phyloP scores from a whole-genome alignment of 805 yeast genomes.

The Pichia cabralensis region DNA sequence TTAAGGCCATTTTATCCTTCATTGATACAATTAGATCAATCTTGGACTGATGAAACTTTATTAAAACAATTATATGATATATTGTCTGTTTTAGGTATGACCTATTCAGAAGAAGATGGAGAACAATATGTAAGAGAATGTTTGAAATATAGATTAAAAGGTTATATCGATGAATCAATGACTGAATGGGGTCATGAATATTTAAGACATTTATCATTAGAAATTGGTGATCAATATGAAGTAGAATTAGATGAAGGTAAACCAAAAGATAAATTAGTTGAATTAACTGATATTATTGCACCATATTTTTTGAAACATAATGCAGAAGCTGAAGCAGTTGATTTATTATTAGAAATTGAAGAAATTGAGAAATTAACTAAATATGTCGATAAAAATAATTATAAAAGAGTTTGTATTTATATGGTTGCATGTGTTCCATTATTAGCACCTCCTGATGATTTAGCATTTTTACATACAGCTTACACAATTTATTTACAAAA shows the following conservation, averaged over 20 bases:
- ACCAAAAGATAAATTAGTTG: constrained; percentile 32
- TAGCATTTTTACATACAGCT: constrained; percentile 78
- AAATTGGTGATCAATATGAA: constrained; percentile 82
- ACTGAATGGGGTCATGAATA: constrained; percentile 98
- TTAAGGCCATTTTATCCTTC: constrained; percentile 75
- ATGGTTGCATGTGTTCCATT: constrained; percentile 95
- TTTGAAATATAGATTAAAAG: constrained; percentile 61
- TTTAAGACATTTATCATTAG: constrained; percentile 89
- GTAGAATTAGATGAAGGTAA: constrained; percentile 30
- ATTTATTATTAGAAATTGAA: constrained; percentile 82
- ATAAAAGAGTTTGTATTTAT: constrained; percentile 82
- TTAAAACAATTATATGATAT: constrained; percentile 69
- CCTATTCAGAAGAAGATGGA: constrained; percentile 69
- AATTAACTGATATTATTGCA: constrained; percentile 65
- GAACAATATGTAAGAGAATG: constrained; percentile 50
- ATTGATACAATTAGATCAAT: constrained; percentile 54
- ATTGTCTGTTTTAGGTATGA: constrained; percentile 89
- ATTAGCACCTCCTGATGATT: constrained; percentile 90
- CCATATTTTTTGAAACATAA: constrained; percentile 89
- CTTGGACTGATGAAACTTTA: constrained; percentile 40
- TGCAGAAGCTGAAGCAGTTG: constrained; percentile 98
- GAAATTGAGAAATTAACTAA: constrained; percentile 71
- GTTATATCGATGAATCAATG: constrained; percentile 38
- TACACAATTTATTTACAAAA: constrained; percentile 73
- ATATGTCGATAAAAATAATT: constrained; percentile 78